Evolutionary conservation across 108 stramenopile species (phyloP).

Genomic region (Cyclotella cryptica): DNA sequence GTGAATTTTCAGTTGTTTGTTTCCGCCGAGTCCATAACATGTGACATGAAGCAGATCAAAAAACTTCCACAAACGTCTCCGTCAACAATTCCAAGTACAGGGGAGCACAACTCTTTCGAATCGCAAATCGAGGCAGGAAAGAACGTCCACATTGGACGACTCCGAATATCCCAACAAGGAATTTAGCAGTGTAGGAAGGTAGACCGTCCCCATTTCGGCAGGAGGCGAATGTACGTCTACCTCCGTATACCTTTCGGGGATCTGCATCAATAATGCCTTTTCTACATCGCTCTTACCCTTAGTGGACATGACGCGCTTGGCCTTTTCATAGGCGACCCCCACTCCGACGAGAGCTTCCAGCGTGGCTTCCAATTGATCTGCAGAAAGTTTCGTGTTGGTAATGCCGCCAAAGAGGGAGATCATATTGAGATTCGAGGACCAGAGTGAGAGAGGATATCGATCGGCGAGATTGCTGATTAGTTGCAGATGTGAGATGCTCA

Average conservation of each 20-base stretch:
- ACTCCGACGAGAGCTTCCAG: neutral
- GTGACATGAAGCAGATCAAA: too few relatives aligned
- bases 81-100: too few relatives aligned
- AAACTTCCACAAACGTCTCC: too few relatives aligned
- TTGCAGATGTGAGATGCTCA: neutral
- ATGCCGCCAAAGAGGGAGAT: neutral
- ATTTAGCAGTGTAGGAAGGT: neutral
- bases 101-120: too few relatives aligned
- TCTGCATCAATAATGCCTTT: constrained; percentile 1
- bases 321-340: constrained; percentile 1
- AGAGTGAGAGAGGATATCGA: constrained; percentile 1
- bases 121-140: neutral
- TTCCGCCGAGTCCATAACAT: too few relatives aligned
- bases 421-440: neutral
- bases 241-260: neutral
- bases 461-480: neutral
- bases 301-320: neutral
- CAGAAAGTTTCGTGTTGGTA: neutral
- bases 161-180: neutral
- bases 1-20: too few relatives aligned
- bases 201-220: neutral
- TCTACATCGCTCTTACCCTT: neutral
- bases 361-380: neutral
- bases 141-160: constrained; percentile 1
- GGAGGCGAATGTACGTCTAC: neutral